Evolutionary conservation across 2,329 filamentous ascomycete genomes (phyloP).

Genomic region (Chrysoporthe deuterocubensis): DNA sequence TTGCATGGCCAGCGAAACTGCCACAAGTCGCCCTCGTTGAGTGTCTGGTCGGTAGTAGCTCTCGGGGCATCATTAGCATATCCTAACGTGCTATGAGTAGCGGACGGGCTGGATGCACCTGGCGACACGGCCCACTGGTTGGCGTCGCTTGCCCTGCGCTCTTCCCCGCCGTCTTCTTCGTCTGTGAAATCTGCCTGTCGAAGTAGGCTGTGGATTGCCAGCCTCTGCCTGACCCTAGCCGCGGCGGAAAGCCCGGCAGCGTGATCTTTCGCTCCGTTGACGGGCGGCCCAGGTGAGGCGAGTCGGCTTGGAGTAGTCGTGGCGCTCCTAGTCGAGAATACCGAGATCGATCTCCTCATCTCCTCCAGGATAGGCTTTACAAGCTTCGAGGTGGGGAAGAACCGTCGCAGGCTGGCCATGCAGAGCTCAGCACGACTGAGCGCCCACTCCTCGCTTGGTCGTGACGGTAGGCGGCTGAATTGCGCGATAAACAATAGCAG

Average conservation of each 20-base stretch:
- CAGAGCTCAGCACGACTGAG: conserved; percentile 36
- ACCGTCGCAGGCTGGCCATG: conserved; percentile 34
- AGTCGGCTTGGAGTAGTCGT: conserved; percentile 8
- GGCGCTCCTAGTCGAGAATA: conserved; percentile 25
- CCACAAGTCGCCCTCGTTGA: conserved; percentile 14
- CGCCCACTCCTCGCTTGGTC: conserved; percentile 33
- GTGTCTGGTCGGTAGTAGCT: not conserved
- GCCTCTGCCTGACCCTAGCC: conserved; percentile 32
- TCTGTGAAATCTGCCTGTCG: conserved; percentile 35
- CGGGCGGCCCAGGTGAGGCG: conserved; percentile 16
- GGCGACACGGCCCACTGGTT: not conserved
- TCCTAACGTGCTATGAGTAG: not conserved
- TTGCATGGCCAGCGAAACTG: conserved; percentile 13
- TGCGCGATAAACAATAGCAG: conserved; percentile 34
- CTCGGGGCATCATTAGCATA: not conserved
- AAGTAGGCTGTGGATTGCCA: conserved; percentile 38
- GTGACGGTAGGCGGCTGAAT: conserved; percentile 20
- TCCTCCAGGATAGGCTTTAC: conserved; percentile 36
- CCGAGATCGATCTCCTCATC: conserved; percentile 32
- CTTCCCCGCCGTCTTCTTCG: conserved; percentile 29
- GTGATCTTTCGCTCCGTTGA: conserved; percentile 19
- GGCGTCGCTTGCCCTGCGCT: not conserved
- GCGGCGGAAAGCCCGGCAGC: conserved; percentile 29
- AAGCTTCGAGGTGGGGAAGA: conserved; percentile 35
- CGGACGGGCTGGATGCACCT: not conserved